Conservation (phyloP, 192 early-diverging fungal species). For the Martensiomyces pterosporus region DNA sequence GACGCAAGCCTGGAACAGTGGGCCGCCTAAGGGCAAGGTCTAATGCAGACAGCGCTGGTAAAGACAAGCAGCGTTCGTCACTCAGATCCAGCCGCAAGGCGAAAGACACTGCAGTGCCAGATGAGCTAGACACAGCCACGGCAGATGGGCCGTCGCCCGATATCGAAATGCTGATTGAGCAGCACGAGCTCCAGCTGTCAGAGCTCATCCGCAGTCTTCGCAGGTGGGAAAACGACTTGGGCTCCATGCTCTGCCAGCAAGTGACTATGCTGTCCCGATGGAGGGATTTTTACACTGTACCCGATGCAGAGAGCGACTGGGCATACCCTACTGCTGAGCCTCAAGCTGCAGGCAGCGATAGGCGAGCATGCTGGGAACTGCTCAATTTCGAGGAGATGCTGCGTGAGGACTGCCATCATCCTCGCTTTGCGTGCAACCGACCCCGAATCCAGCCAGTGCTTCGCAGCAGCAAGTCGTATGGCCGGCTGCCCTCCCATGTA, state of each 20-base stretch:
- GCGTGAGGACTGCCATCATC: too few species aligned
- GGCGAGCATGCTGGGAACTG: neutral
- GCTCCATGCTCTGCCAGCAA: constrained; percentile 34
- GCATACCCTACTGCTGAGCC: too few species aligned
- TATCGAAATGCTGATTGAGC: constrained; percentile 38
- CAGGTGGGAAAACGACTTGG: constrained; percentile 36
- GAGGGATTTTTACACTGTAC: constrained; percentile 26
- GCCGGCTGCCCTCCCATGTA: constrained; percentile 8
- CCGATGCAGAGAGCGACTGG: neutral
- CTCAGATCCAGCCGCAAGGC: constrained; percentile 14
- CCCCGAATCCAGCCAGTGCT: constrained; percentile 5
- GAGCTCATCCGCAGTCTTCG: constrained; percentile 31
- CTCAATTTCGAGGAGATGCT: neutral
- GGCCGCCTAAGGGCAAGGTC: constrained; percentile 20
- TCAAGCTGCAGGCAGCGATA: too few species aligned
- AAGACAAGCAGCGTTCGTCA: constrained; percentile 15
- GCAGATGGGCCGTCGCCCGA: constrained; percentile 16
- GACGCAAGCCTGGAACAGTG: constrained; percentile 30
- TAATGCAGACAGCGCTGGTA: constrained; percentile 15
- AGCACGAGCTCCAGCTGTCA: constrained; percentile 37
- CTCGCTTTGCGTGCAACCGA: too few species aligned
- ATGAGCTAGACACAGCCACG: neutral
- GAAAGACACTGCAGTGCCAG: constrained; percentile 13
- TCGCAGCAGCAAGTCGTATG: constrained; percentile 22
- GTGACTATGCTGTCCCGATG: constrained; percentile 34